Evolutionary conservation across 2,329 filamentous ascomycete species (phyloP), one percentile per base, ranked within the genome.

Genomic region (Alternaria consortialis): DNA sequence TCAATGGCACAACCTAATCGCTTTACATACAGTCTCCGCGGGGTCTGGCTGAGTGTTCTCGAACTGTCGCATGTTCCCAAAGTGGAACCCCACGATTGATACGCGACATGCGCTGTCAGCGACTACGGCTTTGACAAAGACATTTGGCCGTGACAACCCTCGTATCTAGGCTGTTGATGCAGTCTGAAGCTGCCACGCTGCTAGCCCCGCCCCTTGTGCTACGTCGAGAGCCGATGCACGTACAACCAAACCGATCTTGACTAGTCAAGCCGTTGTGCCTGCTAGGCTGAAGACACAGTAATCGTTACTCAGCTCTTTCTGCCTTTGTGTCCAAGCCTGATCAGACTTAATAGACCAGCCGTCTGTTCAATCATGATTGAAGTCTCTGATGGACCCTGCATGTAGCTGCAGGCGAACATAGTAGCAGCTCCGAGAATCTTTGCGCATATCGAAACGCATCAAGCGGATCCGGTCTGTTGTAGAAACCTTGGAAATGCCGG

Each of bases 61-160:
- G 27, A 47, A 32, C 40, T 20, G 31, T 43, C 34, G 44, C 25
- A 43, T 32, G 23, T 51, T 58, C 40, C 20, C 53, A 36, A 29
- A 23, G 52, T 51, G 52, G 57, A 40, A 47, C 42, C 53, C 58
- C 53, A 44, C 40, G 40, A 34, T 57, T 37, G 34, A 46, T 60
- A 48, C 58, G 43, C 55, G 36, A 54, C 66, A 67, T 71, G 72
- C 72, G 69, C 56, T 60, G 72, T 74, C 72, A 71, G 69, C 69
- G 53, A 68, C 68, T 67, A 63, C 61, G 51, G 25, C 32, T 60
- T 56, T 70, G 66, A 71, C 70, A 71, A 69, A 74, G 53, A 47
- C n/a, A 37, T 53, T 37, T 46, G 43, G 36, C 47, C 42, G 31
- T 43, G 32, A 37, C 36, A 40, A 25, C 42, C 46, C 29, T 42